A percentile compares a stretch with the other conserved stretches of the same genome.
phyloP scores from a whole-genome alignment of 768 basidiomycete genomes.

The Suillus weaverae region DNA sequence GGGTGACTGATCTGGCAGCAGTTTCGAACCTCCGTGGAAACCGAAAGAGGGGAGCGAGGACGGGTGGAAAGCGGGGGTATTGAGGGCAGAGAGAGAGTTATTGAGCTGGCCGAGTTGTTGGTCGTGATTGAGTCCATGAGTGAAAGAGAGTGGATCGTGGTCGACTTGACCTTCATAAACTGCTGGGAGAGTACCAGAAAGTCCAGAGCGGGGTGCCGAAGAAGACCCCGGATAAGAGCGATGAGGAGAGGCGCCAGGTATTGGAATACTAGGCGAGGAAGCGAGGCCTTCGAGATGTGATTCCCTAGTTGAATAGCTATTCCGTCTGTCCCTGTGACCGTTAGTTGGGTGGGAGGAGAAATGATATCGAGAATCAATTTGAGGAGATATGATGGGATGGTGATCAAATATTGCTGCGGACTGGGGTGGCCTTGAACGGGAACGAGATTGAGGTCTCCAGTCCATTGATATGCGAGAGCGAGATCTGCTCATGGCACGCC shows the following conservation, averaged over 20 bases:
- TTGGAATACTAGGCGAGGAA: slow-evolving; percentile 35
- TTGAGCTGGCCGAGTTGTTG: slow-evolving; percentile 35
- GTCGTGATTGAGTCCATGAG: slow-evolving; percentile 33
- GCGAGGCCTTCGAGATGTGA: slow-evolving; percentile 18
- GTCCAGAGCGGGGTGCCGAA: slow-evolving; percentile 40
- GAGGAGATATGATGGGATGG: slow-evolving; percentile 30
- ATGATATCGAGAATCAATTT: slow-evolving; percentile 45
- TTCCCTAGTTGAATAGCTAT: slow-evolving; percentile 23
- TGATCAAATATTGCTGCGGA: slow-evolving; percentile 50
- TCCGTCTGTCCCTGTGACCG: slow-evolving; percentile 26
- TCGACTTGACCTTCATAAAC: slow-evolving; percentile 47
- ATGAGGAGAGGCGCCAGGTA: slow-evolving; percentile 43
- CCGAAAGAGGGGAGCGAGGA: slow-evolving; percentile 76
- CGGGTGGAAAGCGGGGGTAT: slow-evolving; percentile 56
- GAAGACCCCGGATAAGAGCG: slow-evolving; percentile 50
- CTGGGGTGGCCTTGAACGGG: slow-evolving; percentile 74
- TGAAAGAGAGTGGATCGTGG: slow-evolving; percentile 37
- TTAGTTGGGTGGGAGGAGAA: slow-evolving; percentile 37
- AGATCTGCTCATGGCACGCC: slow-evolving; percentile 89
- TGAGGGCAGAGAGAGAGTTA: slow-evolving; percentile 41
- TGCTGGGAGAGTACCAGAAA: slow-evolving; percentile 35
- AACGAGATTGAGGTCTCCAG: slow-evolving; percentile 79
- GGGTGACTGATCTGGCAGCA: slow-evolving; percentile 32
- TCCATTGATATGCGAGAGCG: slow-evolving; percentile 91
- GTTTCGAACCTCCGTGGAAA: slow-evolving; percentile 54